Conservation (phyloP, 345 rosid species). For the Viola odorata region DNA sequence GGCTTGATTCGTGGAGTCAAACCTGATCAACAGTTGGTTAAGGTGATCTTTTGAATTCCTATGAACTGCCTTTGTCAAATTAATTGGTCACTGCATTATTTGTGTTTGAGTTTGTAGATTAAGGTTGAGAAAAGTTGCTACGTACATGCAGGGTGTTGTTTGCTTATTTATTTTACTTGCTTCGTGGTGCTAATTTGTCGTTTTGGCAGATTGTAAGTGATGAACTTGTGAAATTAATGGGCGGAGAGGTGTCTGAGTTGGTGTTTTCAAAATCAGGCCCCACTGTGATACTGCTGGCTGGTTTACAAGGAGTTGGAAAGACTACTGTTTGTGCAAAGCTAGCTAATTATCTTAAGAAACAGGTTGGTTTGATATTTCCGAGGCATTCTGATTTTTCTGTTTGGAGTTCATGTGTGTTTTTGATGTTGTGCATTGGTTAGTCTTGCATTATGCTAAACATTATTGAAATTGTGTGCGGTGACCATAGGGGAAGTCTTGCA, state of each 20-base stretch:
- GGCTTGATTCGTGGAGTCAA: slow-evolving; percentile 82
- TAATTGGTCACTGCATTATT: background rate
- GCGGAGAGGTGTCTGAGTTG: slow-evolving; percentile 93
- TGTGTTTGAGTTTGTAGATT: too few relatives aligned
- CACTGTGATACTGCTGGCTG: slow-evolving; percentile 84
- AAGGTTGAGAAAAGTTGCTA: background rate
- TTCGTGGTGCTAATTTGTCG: background rate
- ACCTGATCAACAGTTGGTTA: slow-evolving; percentile 95
- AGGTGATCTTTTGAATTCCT: slow-evolving; percentile 38
- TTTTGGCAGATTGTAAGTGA: slow-evolving; percentile 66
- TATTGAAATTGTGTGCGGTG: slow-evolving; percentile 10
- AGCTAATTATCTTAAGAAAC: slow-evolving; percentile 88
- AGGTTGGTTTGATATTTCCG: slow-evolving; percentile 35
- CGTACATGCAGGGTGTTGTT: background rate
- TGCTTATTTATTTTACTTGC: too few relatives aligned
- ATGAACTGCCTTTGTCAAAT: background rate
- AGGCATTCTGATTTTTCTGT: background rate
- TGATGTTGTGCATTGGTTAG: background rate
- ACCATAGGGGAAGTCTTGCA: slow-evolving; percentile 76
- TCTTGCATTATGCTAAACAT: slow-evolving; percentile 10
- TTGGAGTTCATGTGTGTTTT: background rate
- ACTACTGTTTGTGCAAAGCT: slow-evolving; percentile 93
- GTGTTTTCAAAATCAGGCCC: slow-evolving; percentile 78
- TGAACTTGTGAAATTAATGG: slow-evolving; percentile 95
- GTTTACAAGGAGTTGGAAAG: slow-evolving; percentile 97